Base-by-base conservation (phyloP, 495 filamentous ascomycete species). In the Penicillium parvum region DNA sequence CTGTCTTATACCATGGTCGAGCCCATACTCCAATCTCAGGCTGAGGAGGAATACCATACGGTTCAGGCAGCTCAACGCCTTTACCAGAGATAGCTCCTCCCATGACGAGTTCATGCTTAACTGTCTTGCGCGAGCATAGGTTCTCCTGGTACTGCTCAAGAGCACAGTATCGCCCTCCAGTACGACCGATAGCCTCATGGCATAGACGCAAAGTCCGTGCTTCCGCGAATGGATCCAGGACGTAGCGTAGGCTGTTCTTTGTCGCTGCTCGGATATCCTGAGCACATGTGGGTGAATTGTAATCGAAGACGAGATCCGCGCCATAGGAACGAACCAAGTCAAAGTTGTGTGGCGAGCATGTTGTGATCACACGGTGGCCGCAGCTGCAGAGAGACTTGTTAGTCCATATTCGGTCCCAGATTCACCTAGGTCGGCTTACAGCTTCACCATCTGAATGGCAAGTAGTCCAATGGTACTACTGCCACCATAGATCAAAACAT, bases 331-430 rank as follows among this genome's bases (percentile, higher is more conserved):
- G 57, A n/a, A 75, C 71, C 4, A 82, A 56, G 3, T 71, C 64
- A 39, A 78, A 76, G 57, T 83, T 84, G 8, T 53, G 55, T 0
- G 72, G 69, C 0, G 78, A 82, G 45, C 78, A 79, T 0, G 77
- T 80, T 5, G 73, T 60, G 28, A 82, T 68, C 8, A 73, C 65
- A 3, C 61, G 53, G 17, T 65, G 59, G 7, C 75, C 74, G 17
- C 65, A 71, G 1, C 55, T 64, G 30, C n/a, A n/a, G 15, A 4
- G 9, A 15, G 11, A 6, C 30, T 12, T 30, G 18, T 15, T 1
- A 8, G 12, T 36, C 3, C 29, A 19, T 2, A 3, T 8, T 28
- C 11, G 6, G 3, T 4, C 10, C 6, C 2, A 7, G 1, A 19
- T 14, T 26, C 4, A 22, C 3, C 8, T 11, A 11, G n/a, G 5